Conservation (phyloP, 164 flowering plant genomes). For the Stephania yunnanensis region DNA sequence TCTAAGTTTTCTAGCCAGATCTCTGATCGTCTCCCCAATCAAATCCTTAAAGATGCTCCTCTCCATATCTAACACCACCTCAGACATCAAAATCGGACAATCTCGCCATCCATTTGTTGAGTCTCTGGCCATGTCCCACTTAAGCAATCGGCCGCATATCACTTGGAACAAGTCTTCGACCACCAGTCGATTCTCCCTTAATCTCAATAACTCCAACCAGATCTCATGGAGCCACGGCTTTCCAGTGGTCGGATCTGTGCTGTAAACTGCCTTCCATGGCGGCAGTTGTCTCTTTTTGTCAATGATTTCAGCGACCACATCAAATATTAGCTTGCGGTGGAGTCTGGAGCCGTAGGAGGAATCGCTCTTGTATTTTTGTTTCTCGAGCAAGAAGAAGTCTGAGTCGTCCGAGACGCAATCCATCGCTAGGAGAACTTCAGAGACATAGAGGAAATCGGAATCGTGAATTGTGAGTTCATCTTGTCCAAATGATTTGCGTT, state of each 20-base stretch:
- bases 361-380: slow-evolving; percentile 44
- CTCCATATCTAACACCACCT: slow-evolving; percentile 71
- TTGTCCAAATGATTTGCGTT: slow-evolving; percentile 23
- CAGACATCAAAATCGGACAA: slow-evolving; percentile 48
- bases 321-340: slow-evolving; percentile 62
- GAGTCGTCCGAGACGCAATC: slow-evolving; percentile 43
- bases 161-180: slow-evolving; percentile 50
- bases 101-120: slow-evolving; percentile 54
- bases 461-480: slow-evolving; percentile 19
- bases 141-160: slow-evolving; percentile 44
- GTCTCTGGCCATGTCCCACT: slow-evolving; percentile 57
- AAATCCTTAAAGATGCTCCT: slow-evolving; percentile 81
- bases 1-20: slow-evolving; percentile 32
- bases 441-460: slow-evolving; percentile 51
- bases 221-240: slow-evolving; percentile 28
- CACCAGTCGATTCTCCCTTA: slow-evolving; percentile 31
- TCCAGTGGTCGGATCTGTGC: slow-evolving; percentile 1
- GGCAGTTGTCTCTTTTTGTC: slow-evolving; percentile 41
- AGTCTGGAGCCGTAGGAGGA: slow-evolving; percentile 40
- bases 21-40: slow-evolving; percentile 61
- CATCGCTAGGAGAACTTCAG: slow-evolving; percentile 57
- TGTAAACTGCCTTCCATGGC: slow-evolving; percentile 47
- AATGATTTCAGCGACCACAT: slow-evolving; percentile 57
- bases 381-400: slow-evolving; percentile 55
- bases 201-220: slow-evolving; percentile 57